Evolutionary conservation across 176 grass and related monocot genomes (phyloP), one percentile per base, ranked within the genome.

Genomic region (Avena sativa): DNA sequence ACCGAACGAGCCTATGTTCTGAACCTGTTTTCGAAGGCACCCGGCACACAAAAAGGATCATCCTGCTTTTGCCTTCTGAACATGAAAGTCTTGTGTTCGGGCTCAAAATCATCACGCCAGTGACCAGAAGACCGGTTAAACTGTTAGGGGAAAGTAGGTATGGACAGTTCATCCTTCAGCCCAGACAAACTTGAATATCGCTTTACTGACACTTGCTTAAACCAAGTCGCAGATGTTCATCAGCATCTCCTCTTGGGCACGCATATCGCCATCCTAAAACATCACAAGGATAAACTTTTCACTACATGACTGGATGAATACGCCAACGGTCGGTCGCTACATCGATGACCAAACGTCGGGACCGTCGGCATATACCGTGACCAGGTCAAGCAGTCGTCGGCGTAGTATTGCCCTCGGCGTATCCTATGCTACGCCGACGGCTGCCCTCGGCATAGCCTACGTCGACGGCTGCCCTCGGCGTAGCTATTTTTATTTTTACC

Each of bases 171-270:
- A 21, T 81, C 34, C 48, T 59, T 73, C 74, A 8, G 38, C 84
- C 88, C 93, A 95, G 17, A 98, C 38, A 72, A 95, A 84, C 68
- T 90, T 84, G 64, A 93, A 98, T 57, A 95, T 95, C 30, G 92
- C 93, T 87, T 43, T 90, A 83, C 93, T 93, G 43, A 90, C 91
- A 34, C 77, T 74, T 20, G 63, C 34, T 66, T 87, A 86, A 57
- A 98, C 79, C 38, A 75, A 65, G 19, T 71, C 63, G 81, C 56
- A 90, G 76, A 82, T 79, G 9, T 93, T 92, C 80, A 86, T 89
- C 83, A 95, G 66, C 95, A 98, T 74, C 77, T 91, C 90, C 82
- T 92, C 86, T 72, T 95, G 90, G 71, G 91, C 88, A 76, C 23
- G 74, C 44, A 76, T 71, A 83, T 93, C 49, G 12, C 90, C 96